These are phyloP conservation scores for Rhynchospora breviuscula DNA, from an alignment of 176 grass and related monocot genomes.

Conservation along the genomic window DNA sequence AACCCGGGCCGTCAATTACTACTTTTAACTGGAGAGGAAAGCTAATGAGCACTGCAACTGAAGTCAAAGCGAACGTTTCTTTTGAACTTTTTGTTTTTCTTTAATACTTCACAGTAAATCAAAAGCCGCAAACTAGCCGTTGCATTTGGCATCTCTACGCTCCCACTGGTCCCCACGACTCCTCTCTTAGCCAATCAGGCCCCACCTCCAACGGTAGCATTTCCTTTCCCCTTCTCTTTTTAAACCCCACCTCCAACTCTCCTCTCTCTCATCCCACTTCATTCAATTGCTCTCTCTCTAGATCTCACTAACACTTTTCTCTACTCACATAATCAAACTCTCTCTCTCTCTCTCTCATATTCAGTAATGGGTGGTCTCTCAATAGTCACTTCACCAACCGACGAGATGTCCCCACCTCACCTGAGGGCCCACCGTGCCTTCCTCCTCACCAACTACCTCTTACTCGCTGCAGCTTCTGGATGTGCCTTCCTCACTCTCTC, in stretches of 20 bases:
- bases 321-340: too few relatives aligned
- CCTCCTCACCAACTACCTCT: slow-evolving; percentile 87
- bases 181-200: background rate
- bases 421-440: slow-evolving; percentile 62
- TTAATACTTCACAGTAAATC: background rate
- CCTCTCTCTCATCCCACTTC: background rate
- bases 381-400: slow-evolving; percentile 51
- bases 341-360: background rate
- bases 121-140: slow-evolving; percentile 55
- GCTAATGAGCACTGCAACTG: background rate
- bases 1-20: background rate
- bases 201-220: slow-evolving; percentile 59
- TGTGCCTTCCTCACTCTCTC: slow-evolving; percentile 97
- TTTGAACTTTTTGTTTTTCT: background rate
- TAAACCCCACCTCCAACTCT: slow-evolving; percentile 25
- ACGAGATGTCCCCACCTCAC: slow-evolving; percentile 55
- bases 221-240: slow-evolving; percentile 25
- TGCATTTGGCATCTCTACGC: slow-evolving; percentile 5
- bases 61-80: slow-evolving; percentile 7
- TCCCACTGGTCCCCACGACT: background rate
- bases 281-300: background rate
- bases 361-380: slow-evolving; percentile 54
- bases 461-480: slow-evolving; percentile 80
- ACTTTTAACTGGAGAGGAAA: background rate
- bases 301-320: too few relatives aligned